These are phyloP conservation scores for Globisporangium acanthophoron DNA, from an alignment of 352 stramenopile genomes.

Conservation along the genomic window DNA sequence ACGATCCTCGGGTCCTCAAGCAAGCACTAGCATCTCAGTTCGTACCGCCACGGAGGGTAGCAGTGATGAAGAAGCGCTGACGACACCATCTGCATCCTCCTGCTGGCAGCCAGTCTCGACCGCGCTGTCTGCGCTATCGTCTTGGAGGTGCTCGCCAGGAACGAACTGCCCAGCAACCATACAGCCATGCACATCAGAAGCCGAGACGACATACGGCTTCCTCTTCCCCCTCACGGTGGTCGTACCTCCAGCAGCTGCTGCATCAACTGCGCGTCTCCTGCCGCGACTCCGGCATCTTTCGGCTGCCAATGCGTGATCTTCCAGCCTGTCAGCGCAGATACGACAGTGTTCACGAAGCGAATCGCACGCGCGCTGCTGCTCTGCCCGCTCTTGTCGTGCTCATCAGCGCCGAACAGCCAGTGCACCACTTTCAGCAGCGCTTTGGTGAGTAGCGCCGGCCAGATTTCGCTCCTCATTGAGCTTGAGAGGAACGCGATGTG, in stretches of 20 bases:
- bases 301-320: constrained; percentile 41
- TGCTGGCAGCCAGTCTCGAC: neutral
- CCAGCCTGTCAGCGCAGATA: constrained; percentile 52
- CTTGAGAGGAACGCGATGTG: constrained; percentile 56
- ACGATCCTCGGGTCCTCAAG: neutral
- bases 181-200: neutral
- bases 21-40: neutral
- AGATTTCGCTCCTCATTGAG: constrained; percentile 58
- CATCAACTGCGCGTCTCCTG: constrained; percentile 23
- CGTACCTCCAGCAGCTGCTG: constrained; percentile 34
- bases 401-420: constrained; percentile 25
- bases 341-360: constrained; percentile 19
- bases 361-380: constrained; percentile 10
- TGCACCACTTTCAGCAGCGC: constrained; percentile 63
- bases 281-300: neutral
- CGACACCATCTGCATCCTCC: neutral
- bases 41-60: neutral
- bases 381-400: neutral
- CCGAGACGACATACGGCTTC: neutral
- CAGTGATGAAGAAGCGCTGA: neutral
- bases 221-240: neutral
- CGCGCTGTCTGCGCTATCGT: constrained; percentile 5
- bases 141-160: neutral
- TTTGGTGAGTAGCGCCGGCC: constrained; percentile 60
- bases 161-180: constrained; percentile 3